Conservation (phyloP, 331 rosid genomes). For the Dryas integrifolia region DNA sequence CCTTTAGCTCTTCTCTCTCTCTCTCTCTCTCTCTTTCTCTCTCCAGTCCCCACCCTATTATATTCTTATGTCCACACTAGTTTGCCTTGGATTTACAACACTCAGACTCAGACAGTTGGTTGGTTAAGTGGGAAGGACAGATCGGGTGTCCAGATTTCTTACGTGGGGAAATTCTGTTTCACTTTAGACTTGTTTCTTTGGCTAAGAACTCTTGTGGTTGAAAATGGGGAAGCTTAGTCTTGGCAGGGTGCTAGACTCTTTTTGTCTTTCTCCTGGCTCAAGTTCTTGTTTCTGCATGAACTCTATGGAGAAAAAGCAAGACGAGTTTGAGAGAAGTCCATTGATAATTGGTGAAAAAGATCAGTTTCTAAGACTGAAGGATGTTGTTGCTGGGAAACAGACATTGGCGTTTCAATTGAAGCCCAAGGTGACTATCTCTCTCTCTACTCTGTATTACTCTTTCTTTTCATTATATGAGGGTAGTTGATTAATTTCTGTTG, state of each 20-base stretch:
- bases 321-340: conserved; percentile 57
- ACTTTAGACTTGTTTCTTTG: conserved; percentile 27
- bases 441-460: not conserved
- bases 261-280: conserved; percentile 55
- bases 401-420: conserved; percentile 86
- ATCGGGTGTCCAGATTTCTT: not conserved
- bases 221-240: conserved; percentile 66
- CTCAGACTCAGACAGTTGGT: conserved; percentile 24
- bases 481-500: conserved; percentile 8
- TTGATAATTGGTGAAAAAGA: conserved; percentile 43
- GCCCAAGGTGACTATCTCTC: conserved; percentile 57
- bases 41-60: conserved; percentile 13
- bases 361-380: conserved; percentile 61
- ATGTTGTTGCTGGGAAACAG: conserved; percentile 70
- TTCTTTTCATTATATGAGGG: not conserved
- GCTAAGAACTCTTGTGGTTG: conserved; percentile 19
- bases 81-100: conserved; percentile 27
- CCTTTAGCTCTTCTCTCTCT: conserved; percentile 28
- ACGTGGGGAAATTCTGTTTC: conserved; percentile 24
- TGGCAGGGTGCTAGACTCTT: conserved; percentile 53
- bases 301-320: conserved; percentile 45
- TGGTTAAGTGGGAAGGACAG: conserved; percentile 19
- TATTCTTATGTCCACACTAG: conserved; percentile 23
- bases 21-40: conserved; percentile 24
- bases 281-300: conserved; percentile 67